Evolutionary conservation across 805 yeast species (phyloP).

Genomic region (Lachancea sp.): DNA sequence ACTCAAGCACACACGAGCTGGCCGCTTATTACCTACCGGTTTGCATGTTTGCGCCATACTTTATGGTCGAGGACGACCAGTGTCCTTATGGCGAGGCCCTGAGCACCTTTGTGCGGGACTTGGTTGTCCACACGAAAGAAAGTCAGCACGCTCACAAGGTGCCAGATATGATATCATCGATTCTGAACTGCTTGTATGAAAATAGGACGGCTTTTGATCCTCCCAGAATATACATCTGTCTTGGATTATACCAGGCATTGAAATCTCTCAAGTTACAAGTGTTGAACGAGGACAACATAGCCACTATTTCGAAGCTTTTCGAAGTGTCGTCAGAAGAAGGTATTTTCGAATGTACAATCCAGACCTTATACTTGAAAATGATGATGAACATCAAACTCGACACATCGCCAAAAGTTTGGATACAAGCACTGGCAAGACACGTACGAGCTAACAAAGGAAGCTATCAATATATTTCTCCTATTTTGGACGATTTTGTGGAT

Average conservation of each 20-base stretch:
- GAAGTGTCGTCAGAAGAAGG: constrained; percentile 43
- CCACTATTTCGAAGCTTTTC: constrained; percentile 32
- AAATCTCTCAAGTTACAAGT: constrained; percentile 15
- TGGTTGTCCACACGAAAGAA: constrained; percentile 7
- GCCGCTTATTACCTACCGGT: constrained; percentile 47
- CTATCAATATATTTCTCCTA: constrained; percentile 30
- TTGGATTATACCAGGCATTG: constrained; percentile 55
- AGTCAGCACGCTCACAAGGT: not conserved
- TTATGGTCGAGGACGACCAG: constrained; percentile 35
- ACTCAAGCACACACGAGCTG: constrained; percentile 35
- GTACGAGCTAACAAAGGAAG: constrained; percentile 23
- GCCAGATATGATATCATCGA: constrained; percentile 13
- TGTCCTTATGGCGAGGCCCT: constrained; percentile 59
- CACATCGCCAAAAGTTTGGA: constrained; percentile 19
- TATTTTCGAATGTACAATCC: constrained; percentile 44
- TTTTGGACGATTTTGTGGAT: constrained; percentile 35
- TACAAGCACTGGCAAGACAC: constrained; percentile 37
- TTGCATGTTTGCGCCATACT: constrained; percentile 58
- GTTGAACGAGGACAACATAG: constrained; percentile 25
- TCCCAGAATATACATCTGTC: constrained; percentile 52
- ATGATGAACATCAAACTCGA: constrained; percentile 36
- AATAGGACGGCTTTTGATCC: constrained; percentile 58
- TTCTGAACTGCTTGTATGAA: constrained; percentile 43
- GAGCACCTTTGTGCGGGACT: constrained; percentile 37
- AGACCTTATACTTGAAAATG: constrained; percentile 45